Conservation (phyloP, 2,329 filamentous ascomycete genomes). For the Monosporascus sp. region DNA sequence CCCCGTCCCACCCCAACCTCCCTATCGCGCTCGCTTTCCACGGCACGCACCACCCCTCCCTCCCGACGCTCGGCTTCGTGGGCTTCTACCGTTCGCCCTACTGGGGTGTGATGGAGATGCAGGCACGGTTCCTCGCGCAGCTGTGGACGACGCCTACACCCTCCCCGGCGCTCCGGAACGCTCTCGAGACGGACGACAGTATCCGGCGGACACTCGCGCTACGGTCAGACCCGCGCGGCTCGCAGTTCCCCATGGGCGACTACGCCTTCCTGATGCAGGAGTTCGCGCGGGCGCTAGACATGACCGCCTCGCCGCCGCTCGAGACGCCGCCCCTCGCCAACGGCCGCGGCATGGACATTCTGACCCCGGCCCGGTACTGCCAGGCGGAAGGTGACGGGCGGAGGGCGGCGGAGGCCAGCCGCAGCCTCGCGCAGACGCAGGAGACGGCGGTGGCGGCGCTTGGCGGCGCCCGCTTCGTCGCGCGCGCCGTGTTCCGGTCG, state of each 20-base stretch:
- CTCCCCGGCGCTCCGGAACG: conserved; percentile 27
- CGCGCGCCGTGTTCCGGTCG: conserved; percentile 63
- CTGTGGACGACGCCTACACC: conserved; percentile 44
- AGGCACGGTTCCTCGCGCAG: conserved; percentile 62
- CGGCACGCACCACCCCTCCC: conserved; percentile 52
- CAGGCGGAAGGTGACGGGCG: conserved; percentile 29
- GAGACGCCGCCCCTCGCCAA: conserved; percentile 35
- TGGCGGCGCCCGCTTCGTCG: conserved; percentile 46
- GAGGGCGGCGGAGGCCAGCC: conserved; percentile 33
- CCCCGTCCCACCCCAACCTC: conserved; percentile 46
- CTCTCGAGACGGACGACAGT: conserved; percentile 38
- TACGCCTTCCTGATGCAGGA: conserved; percentile 72
- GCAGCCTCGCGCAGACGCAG: conserved; percentile 42
- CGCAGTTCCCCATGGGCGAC: conserved; percentile 79
- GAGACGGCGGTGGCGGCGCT: conserved; percentile 36
- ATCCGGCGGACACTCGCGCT: conserved; percentile 43
- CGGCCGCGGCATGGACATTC: conserved; percentile 42
- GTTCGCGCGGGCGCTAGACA: conserved; percentile 53
- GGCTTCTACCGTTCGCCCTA: conserved; percentile 81
- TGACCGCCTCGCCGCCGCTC: conserved; percentile 36
- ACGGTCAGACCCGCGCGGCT: conserved; percentile 45
- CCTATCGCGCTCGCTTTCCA: conserved; percentile 64
- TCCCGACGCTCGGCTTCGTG: conserved; percentile 68
- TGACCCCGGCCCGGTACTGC: conserved; percentile 52
- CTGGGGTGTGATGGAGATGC: conserved; percentile 86